phyloP scores from a whole-genome alignment of 805 yeast species.

The Metschnikowia orientalis region DNA sequence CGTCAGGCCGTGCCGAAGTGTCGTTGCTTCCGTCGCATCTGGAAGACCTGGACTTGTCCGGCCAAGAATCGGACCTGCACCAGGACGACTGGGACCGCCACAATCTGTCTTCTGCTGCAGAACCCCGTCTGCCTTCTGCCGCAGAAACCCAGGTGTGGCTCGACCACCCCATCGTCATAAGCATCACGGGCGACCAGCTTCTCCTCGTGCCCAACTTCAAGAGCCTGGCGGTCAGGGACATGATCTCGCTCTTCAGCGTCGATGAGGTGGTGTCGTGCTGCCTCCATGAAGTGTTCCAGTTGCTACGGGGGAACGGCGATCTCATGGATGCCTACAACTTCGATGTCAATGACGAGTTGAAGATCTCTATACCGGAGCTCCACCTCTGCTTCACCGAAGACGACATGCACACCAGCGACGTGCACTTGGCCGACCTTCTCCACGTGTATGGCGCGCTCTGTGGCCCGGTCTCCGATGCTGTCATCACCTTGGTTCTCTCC shows the following conservation, averaged over 20 bases:
- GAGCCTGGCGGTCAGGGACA: constrained; percentile 9
- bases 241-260: constrained; percentile 27
- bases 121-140: no score
- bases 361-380: constrained; percentile 27
- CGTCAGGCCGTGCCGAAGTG: no score
- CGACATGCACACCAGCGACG: constrained; percentile 23
- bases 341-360: constrained; percentile 25
- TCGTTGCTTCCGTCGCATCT: no score
- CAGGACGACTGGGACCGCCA: no score
- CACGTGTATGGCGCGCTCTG: constrained; percentile 5
- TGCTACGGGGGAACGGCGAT: constrained; percentile 26
- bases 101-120: no score
- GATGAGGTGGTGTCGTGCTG: constrained; percentile 16
- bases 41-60: no score
- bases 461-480: constrained; percentile 8
- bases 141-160: constrained; percentile 17
- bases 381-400: constrained; percentile 30
- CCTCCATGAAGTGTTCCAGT: constrained; percentile 24
- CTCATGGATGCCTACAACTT: constrained; percentile 23
- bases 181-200: constrained; percentile 24
- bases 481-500: constrained; percentile 20
- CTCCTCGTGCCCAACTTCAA: constrained; percentile 23
- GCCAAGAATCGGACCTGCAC: no score
- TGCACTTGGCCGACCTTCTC: constrained; percentile 26
- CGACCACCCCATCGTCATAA: constrained; percentile 22